These are phyloP conservation scores for Aspergillus diversus DNA, from an alignment of 495 filamentous ascomycete species.

Conservation along the genomic window DNA sequence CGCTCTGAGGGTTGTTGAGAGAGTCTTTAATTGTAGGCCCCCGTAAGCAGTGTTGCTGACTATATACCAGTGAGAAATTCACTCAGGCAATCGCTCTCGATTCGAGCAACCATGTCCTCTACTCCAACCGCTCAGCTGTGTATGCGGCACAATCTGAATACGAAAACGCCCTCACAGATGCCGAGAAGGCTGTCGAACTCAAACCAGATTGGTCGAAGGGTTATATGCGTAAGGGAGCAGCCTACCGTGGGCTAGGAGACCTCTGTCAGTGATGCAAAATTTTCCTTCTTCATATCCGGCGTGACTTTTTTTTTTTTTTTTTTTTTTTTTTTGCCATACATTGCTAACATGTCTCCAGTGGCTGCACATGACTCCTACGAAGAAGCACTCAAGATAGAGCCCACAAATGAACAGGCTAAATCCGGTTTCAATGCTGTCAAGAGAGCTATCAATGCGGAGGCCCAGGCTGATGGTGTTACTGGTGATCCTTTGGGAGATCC, in stretches of 20 bases:
- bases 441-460: conserved; percentile 84
- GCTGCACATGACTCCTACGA: conserved; percentile 88
- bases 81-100: conserved; percentile 90
- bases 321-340: not conserved
- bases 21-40: not conserved
- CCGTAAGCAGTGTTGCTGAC: not conserved
- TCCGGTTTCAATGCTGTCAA: conserved; percentile 80
- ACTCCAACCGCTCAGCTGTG: conserved; percentile 97
- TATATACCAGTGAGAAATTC: conserved; percentile 77
- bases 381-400: conserved; percentile 86
- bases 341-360: conserved; percentile 47
- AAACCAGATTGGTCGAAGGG: conserved; percentile 99
- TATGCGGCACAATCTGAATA: conserved; percentile 90
- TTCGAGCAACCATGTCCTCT: conserved; percentile 89
- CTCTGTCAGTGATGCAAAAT: conserved; percentile 55
- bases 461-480: conserved; percentile 63
- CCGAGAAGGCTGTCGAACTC: conserved; percentile 86
- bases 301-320: too few species aligned
- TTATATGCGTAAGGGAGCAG: conserved; percentile 89
- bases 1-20: conserved; percentile 12
- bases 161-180: conserved; percentile 82
- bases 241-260: conserved; percentile 83
- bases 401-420: conserved; percentile 90
- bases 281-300: too few species aligned
- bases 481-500: conserved; percentile 66